phyloP scores from a whole-genome alignment of 2,329 filamentous ascomycete genomes.

The Aureobasidium sp. region DNA sequence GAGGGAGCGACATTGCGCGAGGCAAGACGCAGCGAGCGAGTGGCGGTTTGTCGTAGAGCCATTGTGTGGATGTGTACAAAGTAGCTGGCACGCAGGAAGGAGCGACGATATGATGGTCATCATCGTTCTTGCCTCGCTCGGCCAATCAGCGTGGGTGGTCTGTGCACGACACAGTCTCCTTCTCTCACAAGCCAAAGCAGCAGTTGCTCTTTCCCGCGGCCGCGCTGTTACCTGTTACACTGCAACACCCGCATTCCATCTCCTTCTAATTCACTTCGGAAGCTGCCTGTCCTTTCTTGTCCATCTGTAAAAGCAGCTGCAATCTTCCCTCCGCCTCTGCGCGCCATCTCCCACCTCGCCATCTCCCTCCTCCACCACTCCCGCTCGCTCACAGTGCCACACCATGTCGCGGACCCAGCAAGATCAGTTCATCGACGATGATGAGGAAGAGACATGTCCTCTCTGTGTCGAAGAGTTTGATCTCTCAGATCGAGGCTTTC shows the following conservation, averaged over 20 bases:
- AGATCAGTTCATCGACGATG: constrained; percentile 47
- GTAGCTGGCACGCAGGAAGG: neutral
- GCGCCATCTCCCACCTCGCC: neutral
- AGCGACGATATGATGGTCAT: neutral
- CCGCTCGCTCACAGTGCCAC: constrained; percentile 21
- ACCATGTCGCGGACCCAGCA: constrained; percentile 42
- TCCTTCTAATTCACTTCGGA: neutral
- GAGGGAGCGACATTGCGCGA: constrained; percentile 14
- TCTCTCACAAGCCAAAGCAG: neutral
- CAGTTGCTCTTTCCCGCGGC: constrained; percentile 13
- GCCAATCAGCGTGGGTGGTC: constrained; percentile 5
- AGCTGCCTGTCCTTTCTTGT: constrained; percentile 13
- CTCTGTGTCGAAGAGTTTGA: constrained; percentile 99
- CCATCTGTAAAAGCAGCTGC: neutral
- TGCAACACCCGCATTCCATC: constrained; percentile 2
- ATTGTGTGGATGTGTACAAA: constrained; percentile 20
- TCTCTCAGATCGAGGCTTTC: constrained; percentile 92
- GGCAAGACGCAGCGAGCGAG: constrained; percentile 20
- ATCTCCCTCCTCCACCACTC: constrained; percentile 15
- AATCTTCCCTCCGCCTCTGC: neutral
- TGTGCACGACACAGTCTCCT: neutral
- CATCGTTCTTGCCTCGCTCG: neutral
- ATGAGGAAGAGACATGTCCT: constrained; percentile 59
- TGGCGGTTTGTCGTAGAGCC: constrained; percentile 34
- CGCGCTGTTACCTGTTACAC: constrained; percentile 13